phyloP scores from a whole-genome alignment of 2,329 filamentous ascomycete genomes.

The Cladosporium sp. region DNA sequence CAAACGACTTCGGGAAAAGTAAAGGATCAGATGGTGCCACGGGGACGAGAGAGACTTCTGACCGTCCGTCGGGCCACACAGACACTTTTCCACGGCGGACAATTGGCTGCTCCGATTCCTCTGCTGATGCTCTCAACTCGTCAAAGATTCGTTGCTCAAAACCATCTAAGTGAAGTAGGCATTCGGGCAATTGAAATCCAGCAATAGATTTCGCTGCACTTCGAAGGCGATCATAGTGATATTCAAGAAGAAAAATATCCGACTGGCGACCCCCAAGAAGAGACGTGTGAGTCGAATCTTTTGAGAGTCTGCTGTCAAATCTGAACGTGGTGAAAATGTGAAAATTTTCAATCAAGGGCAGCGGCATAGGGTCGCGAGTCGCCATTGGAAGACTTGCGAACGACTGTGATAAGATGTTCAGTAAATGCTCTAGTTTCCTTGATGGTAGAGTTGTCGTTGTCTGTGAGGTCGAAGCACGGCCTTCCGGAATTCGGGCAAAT shows the following conservation, averaged over 20 bases:
- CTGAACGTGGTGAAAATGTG: constrained; percentile 12
- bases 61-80: background rate
- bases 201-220: background rate
- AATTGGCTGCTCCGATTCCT: too few relatives aligned
- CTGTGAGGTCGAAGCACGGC: too few relatives aligned
- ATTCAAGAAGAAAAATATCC: constrained; percentile 6
- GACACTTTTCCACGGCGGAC: background rate
- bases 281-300: background rate
- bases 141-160: background rate
- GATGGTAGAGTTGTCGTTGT: too few relatives aligned
- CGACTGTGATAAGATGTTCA: too few relatives aligned
- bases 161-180: background rate
- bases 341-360: too few relatives aligned
- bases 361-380: too few relatives aligned
- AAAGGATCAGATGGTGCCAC: background rate
- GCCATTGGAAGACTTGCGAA: too few relatives aligned
- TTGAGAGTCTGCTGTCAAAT: background rate
- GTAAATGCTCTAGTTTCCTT: too few relatives aligned
- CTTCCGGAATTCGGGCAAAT: too few relatives aligned
- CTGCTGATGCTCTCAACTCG: too few relatives aligned
- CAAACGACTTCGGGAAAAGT: background rate
- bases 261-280: background rate
- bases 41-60: background rate
- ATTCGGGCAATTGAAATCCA: background rate
- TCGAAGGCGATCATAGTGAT: constrained; percentile 5